Evolutionary conservation across 2,329 filamentous ascomycete species (phyloP).

Genomic region (Aspergillus clavatus): DNA sequence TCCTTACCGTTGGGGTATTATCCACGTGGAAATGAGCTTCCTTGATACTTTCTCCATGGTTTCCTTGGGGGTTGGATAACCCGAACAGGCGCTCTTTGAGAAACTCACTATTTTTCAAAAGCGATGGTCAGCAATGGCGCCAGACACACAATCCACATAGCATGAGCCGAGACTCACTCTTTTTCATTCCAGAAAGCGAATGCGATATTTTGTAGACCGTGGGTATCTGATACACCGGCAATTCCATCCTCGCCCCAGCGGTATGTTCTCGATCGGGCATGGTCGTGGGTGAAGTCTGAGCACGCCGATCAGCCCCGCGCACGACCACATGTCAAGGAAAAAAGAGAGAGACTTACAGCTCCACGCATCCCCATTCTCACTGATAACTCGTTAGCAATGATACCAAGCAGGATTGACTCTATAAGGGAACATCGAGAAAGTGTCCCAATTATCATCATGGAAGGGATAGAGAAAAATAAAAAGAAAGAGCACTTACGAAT

Average conservation of each 20-base stretch:
- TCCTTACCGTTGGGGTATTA: conserved; percentile 70
- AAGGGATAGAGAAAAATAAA: neutral
- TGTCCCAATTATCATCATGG: neutral
- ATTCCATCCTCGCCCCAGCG: conserved; percentile 97
- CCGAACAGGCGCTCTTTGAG: conserved; percentile 94
- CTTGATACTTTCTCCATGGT: conserved; percentile 95
- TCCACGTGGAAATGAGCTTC: conserved; percentile 95
- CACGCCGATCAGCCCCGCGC: conserved; percentile 9
- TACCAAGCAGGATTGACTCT: conserved; percentile 3
- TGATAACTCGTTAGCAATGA: conserved; percentile 26
- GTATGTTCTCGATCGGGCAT: conserved; percentile 81
- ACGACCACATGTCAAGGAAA: neutral
- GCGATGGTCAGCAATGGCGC: conserved; percentile 1
- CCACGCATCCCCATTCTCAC: conserved; percentile 86
- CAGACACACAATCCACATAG: neutral
- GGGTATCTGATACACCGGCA: conserved; percentile 88
- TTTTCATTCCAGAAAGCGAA: conserved; percentile 98
- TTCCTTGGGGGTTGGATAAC: conserved; percentile 91
- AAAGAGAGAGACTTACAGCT: conserved; percentile 71
- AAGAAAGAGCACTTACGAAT: conserved; percentile 54
- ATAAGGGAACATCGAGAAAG: no score
- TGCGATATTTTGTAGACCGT: conserved; percentile 85
- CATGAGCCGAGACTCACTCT: conserved; percentile 58
- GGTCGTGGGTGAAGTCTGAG: conserved; percentile 86
- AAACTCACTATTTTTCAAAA: conserved; percentile 63